phyloP scores from a whole-genome alignment of 768 basidiomycete species.

The Xerocomellus amylosporus region DNA sequence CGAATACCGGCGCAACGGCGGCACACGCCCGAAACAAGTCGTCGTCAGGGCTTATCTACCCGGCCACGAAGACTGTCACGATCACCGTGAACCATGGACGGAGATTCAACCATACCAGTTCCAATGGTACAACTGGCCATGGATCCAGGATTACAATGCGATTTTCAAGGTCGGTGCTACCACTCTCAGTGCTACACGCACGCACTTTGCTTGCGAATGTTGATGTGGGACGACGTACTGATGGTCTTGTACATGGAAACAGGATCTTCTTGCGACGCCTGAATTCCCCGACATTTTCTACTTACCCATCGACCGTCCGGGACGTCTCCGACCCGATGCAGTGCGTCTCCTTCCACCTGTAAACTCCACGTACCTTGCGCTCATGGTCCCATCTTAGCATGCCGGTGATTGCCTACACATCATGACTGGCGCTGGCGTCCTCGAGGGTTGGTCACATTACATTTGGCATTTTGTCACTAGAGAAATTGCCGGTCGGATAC shows the following conservation, averaged over 20 bases:
- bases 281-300: constrained; percentile 56
- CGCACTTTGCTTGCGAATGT: not conserved
- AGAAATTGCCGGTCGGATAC: constrained; percentile 32
- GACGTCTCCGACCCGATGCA: constrained; percentile 60
- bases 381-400: constrained; percentile 32
- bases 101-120: constrained; percentile 42
- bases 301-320: constrained; percentile 60
- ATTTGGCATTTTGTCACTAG: constrained; percentile 47
- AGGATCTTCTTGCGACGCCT: constrained; percentile 42
- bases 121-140: constrained; percentile 65
- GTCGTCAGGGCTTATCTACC: constrained; percentile 60
- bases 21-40: constrained; percentile 39
- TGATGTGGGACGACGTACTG: not conserved
- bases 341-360: constrained; percentile 35
- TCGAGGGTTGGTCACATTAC: constrained; percentile 53
- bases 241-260: not conserved
- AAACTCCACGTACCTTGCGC: not conserved
- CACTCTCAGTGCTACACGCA: not conserved
- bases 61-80: constrained; percentile 65
- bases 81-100: constrained; percentile 44
- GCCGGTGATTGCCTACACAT: constrained; percentile 48
- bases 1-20: constrained; percentile 30
- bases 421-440: constrained; percentile 44
- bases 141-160: constrained; percentile 56
- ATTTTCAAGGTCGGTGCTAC: constrained; percentile 50